phyloP scores from a whole-genome alignment of 2,329 filamentous ascomycete genomes.

The Diaporthe citri region DNA sequence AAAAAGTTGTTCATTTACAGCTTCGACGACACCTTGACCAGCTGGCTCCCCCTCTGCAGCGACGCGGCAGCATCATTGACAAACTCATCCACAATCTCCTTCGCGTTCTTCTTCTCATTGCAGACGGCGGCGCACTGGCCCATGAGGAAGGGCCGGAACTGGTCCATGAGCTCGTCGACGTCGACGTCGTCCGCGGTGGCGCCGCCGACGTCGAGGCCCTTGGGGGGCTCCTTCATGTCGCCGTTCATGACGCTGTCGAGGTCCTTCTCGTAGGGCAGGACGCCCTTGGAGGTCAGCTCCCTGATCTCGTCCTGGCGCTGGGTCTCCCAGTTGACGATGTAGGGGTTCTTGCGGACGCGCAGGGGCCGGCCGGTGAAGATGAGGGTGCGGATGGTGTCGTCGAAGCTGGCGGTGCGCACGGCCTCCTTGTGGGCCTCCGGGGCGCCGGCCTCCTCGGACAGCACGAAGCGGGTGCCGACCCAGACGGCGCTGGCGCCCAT shows the following conservation, averaged over 20 bases:
- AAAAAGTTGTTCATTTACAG: constrained; percentile 61
- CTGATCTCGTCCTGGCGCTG: constrained; percentile 93
- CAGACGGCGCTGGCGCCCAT: constrained; percentile 93
- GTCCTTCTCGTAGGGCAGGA: constrained; percentile 94
- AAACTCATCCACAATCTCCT: constrained; percentile 94
- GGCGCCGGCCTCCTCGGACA: constrained; percentile 93
- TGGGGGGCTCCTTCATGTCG: constrained; percentile 75
- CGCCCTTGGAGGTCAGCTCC: constrained; percentile 87
- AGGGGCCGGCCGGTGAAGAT: constrained; percentile 98
- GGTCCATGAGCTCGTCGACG: constrained; percentile 90
- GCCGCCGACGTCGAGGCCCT: constrained; percentile 74
- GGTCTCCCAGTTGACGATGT: constrained; percentile 96
- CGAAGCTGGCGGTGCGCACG: constrained; percentile 89
- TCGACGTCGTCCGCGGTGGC: constrained; percentile 74
- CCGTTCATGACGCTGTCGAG: constrained; percentile 81
- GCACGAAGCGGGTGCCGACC: constrained; percentile 96
- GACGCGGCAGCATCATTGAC: constrained; percentile 82
- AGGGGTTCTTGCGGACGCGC: constrained; percentile 91
- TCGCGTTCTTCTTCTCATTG: constrained; percentile 91
- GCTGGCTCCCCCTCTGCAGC: constrained; percentile 76
- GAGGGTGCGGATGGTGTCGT: constrained; percentile 96
- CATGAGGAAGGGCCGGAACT: constrained; percentile 93
- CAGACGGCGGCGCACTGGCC: constrained; percentile 95
- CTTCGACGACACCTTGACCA: constrained; percentile 71
- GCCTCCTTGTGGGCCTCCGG: constrained; percentile 95